These are phyloP conservation scores for Magnusiomyces suaveolens DNA, from an alignment of 1,139 yeast species.

Conservation along the genomic window DNA sequence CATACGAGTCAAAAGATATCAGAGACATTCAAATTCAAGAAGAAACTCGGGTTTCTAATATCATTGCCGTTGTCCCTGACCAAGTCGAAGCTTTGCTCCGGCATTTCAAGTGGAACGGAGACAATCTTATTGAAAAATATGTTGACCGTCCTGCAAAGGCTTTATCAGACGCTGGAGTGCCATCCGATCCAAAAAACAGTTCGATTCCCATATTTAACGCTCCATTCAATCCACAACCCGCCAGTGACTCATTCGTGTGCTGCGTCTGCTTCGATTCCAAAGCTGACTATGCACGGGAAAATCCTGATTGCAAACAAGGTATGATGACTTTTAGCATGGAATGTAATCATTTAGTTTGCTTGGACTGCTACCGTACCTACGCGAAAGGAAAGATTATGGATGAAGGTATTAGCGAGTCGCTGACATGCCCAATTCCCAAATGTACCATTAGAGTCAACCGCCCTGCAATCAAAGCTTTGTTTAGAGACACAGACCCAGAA, in stretches of 20 bases:
- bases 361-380: constrained; percentile 56
- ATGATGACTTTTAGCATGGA: constrained; percentile 43
- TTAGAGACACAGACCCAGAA: constrained; percentile 2
- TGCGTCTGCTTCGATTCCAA: constrained; percentile 55
- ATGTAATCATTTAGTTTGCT: constrained; percentile 67
- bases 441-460: constrained; percentile 20
- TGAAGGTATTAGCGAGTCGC: constrained; percentile 40
- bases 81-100: constrained; percentile 49
- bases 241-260: constrained; percentile 40
- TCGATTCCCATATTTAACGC: constrained; percentile 11
- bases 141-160: constrained; percentile 45
- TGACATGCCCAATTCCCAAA: constrained; percentile 55
- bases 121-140: constrained; percentile 57
- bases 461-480: constrained; percentile 1
- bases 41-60: constrained; percentile 26
- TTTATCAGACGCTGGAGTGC: constrained; percentile 42
- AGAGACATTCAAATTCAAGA: constrained; percentile 23
- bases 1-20: constrained; percentile 26
- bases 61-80: constrained; percentile 33
- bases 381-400: constrained; percentile 42
- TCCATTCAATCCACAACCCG: constrained; percentile 7
- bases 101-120: constrained; percentile 63
- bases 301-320: constrained; percentile 7
- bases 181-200: constrained; percentile 13
- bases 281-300: constrained; percentile 24